These are phyloP conservation scores for Kodamaea nitidulidarum DNA, from an alignment of 805 yeast species.

Conservation along the genomic window DNA sequence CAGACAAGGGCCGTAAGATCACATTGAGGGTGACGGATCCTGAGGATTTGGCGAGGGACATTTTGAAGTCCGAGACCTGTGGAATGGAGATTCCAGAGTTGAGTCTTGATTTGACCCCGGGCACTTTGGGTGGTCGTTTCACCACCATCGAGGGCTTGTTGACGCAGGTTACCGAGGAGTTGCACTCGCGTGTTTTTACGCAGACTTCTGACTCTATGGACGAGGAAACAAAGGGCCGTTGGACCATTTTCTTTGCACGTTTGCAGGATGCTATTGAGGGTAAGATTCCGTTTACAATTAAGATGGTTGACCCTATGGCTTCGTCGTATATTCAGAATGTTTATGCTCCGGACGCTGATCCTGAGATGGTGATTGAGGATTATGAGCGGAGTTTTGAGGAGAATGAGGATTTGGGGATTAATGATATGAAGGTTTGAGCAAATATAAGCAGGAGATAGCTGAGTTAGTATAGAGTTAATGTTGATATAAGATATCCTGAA, in stretches of 20 bases:
- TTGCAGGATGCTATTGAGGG: constrained; percentile 81
- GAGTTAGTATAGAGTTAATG: too few relatives aligned
- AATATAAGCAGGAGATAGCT: too few relatives aligned
- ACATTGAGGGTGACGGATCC: constrained; percentile 76
- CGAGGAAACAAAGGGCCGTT: constrained; percentile 65
- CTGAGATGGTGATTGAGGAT: constrained; percentile 89
- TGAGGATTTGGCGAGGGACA: constrained; percentile 91
- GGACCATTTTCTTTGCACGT: constrained; percentile 74
- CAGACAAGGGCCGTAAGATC: constrained; percentile 74
- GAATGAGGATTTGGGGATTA: constrained; percentile 87
- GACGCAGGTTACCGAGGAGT: constrained; percentile 84
- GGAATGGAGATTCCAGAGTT: constrained; percentile 82
- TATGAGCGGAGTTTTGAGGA: constrained; percentile 85
- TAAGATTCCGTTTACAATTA: constrained; percentile 72
- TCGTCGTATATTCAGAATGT: constrained; percentile 94
- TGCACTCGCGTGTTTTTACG: constrained; percentile 77
- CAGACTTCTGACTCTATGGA: constrained; percentile 93
- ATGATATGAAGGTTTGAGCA: constrained; percentile 42
- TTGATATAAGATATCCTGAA: too few relatives aligned
- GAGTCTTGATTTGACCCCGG: constrained; percentile 85
- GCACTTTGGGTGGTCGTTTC: constrained; percentile 96
- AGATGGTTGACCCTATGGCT: constrained; percentile 93
- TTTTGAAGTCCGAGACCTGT: constrained; percentile 92
- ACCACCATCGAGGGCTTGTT: constrained; percentile 94
- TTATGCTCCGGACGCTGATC: constrained; percentile 98